Evolutionary conservation across 345 rosid genomes (phyloP), one percentile per base, ranked within the genome.

Genomic region (Eucalyptus victrix): DNA sequence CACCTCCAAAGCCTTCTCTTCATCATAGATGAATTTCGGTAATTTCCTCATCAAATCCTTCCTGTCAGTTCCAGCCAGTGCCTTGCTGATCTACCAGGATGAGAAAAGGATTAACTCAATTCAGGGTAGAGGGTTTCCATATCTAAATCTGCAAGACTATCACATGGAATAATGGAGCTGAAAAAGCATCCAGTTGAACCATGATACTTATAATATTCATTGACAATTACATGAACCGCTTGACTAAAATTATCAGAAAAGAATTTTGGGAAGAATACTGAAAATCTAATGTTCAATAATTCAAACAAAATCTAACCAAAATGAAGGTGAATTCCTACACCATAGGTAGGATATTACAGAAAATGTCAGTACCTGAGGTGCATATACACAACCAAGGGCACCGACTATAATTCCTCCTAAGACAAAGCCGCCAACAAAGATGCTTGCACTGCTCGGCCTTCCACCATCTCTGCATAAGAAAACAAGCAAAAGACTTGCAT

Each of bases 21-120:
- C 99, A 88, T 97, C 99, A 44, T 97, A 97, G 32, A 97, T 95
- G 94, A 97, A 97, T 91, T 96, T 96, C 28, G 99, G 99, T 94
- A 97, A 94, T 89, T 93, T 97, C 94, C 96, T 97, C 99, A 97
- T 96, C 80, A 97, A 94, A 90, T 97, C 98, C 93, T 97, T 97
- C 65, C 94, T 89, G 94, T 97, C 96, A 91, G 97, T 93, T 83
- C 95, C 98, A 89, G 96, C 94, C 88, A 97, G 92, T 34, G 94
- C 99, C 94, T 93, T 95, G 93, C 97, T 97, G 92, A 97, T 94
- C 98, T 97, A 93, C 67, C 91, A 37, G 67, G 88, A 86, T 34
- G 80, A 67, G 42, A 65, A 40, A 65, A 32, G 51, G 49, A 28
- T n/a, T 26, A 40, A 86, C 44, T 51, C 26, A 83, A 80, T 24